Evolutionary conservation across 768 basidiomycete species (phyloP), one percentile per base, ranked within the genome.

Genomic region (Rhodocollybia butyracea): DNA sequence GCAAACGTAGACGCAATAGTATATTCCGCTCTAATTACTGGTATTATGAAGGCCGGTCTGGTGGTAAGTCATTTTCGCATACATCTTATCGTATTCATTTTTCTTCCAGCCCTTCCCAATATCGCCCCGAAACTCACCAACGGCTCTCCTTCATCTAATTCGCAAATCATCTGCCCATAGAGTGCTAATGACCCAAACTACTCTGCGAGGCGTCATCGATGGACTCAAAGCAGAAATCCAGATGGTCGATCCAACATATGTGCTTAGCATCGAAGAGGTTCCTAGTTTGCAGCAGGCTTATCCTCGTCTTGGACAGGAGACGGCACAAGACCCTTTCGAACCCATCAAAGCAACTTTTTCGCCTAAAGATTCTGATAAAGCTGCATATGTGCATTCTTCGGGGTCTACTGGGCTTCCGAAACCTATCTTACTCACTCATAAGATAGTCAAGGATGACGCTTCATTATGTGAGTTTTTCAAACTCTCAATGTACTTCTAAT

Each of bases 101-200:
- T 54, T 52, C 39, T 5, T 31, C 3, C 24, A 70, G 71, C 70
- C 71, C 1, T 71, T 73, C 51, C 72, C 69, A 1, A 71, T 73
- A 46, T 69, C 72, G 1, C 72, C 70, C n/a, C 62, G 73, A 11
- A 74, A 74, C 55, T 70, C 71, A 5, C 46, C 68, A 0, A 53
- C 70, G 2, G 74, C 72, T 4, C 62, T 76, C 3, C 50, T 64
- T 10, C 57, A 71, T 34, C 62, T 76, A 51, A 56, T 76, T 34
- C 58, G 57, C 40, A 63, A 65, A 55, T 63, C 69, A 0, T 65
- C 62, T 5, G 73, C 70, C 26, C 67, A 59, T 41, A 64, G 66
- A 48, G 21, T 76, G 47, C 56, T 77, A 5, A 51, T 66, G 3
- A 70, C 73, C 0, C 61, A 62, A 8, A 51, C 51, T 12, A 66